phyloP scores from a whole-genome alignment of 176 grass and related monocot species.

The Triticum urartu region DNA sequence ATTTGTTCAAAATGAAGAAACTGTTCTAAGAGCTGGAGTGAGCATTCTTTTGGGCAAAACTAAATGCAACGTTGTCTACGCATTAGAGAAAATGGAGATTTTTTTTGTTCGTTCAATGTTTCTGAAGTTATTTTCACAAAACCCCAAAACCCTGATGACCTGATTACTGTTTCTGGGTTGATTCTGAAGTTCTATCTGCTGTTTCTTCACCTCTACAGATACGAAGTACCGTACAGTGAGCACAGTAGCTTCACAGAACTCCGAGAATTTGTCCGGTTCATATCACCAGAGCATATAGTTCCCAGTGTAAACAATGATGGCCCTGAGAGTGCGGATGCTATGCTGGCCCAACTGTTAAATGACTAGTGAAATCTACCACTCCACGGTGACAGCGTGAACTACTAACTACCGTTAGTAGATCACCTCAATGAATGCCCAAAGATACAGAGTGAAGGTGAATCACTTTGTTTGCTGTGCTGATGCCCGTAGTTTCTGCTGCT shows the following conservation, averaged over 20 bases:
- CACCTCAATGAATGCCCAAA: not conserved
- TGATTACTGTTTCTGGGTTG: not conserved
- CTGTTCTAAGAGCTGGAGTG: not conserved
- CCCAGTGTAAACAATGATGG: constrained; percentile 92
- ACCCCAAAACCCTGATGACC: not conserved
- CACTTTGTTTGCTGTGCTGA: not conserved
- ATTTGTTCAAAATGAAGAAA: not conserved
- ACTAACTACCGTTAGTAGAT: not conserved
- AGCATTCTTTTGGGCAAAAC: not conserved
- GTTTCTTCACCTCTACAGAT: constrained; percentile 50
- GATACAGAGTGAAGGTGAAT: not conserved
- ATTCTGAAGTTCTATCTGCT: not conserved
- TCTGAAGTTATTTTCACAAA: not conserved
- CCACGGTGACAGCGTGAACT: not conserved
- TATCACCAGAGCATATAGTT: constrained; percentile 82
- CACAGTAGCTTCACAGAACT: constrained; percentile 92
- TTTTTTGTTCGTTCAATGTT: not conserved
- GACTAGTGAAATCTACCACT: constrained; percentile 6
- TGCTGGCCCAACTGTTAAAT: constrained; percentile 61
- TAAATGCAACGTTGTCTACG: not conserved
- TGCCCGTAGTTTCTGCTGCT: not conserved
- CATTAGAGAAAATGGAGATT: not conserved
- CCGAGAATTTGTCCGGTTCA: constrained; percentile 68
- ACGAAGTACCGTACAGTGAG: constrained; percentile 95
- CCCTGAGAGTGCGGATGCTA: constrained; percentile 66